Conservation (phyloP, 208 protist species). For the Acanthamoeba healyi region DNA sequence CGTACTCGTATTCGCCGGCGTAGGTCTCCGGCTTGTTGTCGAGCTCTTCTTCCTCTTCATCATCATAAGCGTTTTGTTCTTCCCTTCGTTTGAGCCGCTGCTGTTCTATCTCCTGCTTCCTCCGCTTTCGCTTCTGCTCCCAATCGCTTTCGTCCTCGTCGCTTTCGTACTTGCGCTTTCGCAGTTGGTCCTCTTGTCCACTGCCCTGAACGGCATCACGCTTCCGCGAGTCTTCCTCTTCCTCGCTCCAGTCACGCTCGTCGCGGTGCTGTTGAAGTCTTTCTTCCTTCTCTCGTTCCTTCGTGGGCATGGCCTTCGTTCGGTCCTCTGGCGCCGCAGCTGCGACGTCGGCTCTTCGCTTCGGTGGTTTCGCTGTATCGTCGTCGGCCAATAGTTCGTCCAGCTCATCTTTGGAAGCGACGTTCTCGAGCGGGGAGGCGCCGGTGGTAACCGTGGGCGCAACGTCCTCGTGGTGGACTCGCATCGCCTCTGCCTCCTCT, state of each 20-base stretch:
- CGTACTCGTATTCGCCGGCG: background rate
- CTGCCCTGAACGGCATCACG: background rate
- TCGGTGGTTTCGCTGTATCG: background rate
- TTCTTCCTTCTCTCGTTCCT: background rate
- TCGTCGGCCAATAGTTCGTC: background rate
- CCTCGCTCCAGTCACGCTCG: constrained; percentile 1
- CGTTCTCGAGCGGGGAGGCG: background rate
- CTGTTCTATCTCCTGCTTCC: constrained; percentile 12
- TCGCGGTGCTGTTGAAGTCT: background rate
- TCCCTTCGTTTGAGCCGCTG: background rate
- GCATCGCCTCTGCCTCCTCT: background rate
- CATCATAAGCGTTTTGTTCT: background rate
- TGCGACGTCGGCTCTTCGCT: background rate
- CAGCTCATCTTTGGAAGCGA: constrained; percentile 5
- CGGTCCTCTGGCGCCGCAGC: background rate
- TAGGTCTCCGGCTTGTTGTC: background rate
- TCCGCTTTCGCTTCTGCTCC: constrained; percentile 21
- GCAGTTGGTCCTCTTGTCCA: background rate
- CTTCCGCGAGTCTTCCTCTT: background rate
- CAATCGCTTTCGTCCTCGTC: constrained; percentile 48
- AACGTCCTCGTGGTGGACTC: background rate
- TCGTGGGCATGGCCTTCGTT: background rate
- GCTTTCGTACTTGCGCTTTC: background rate
- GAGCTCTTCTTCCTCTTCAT: background rate
- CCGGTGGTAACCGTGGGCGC: too few relatives aligned